phyloP scores from a whole-genome alignment of 225 moss, liverwort and hornwort genomes.

The Rhytidiadelphus loreus region DNA sequence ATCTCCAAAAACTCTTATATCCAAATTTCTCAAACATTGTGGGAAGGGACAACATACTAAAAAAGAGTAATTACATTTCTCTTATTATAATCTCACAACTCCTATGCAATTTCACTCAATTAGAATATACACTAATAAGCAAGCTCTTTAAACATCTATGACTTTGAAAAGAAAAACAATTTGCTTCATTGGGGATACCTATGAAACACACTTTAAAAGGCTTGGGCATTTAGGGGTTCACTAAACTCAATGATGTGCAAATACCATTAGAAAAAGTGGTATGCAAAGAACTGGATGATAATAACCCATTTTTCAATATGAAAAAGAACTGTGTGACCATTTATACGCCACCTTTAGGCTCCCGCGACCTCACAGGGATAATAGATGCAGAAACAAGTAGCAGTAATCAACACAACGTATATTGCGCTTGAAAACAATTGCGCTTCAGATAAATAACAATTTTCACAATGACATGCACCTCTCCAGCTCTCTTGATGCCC shows the following conservation, averaged over 20 bases:
- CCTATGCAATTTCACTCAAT: too few species aligned
- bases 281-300: neutral
- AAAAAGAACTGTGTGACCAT: neutral
- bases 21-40: too few species aligned
- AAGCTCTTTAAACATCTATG: too few species aligned
- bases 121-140: too few species aligned
- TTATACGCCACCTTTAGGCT: neutral
- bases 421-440: neutral
- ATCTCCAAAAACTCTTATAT: too few species aligned
- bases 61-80: too few species aligned
- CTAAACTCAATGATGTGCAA: neutral
- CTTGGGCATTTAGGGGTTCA: too few species aligned
- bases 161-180: too few species aligned
- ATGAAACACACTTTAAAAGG: too few species aligned
- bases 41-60: too few species aligned
- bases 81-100: too few species aligned
- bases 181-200: too few species aligned
- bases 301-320: neutral
- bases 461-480: conserved; percentile 2
- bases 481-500: neutral
- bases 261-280: neutral
- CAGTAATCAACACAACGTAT: neutral
- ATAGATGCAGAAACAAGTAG: neutral
- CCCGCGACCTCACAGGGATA: neutral
- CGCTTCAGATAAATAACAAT: neutral